A percentile compares a stretch with the other conserved stretches of the same genome.
phyloP scores from a whole-genome alignment of 179 eudicot species.

The Silene noctiflora region DNA sequence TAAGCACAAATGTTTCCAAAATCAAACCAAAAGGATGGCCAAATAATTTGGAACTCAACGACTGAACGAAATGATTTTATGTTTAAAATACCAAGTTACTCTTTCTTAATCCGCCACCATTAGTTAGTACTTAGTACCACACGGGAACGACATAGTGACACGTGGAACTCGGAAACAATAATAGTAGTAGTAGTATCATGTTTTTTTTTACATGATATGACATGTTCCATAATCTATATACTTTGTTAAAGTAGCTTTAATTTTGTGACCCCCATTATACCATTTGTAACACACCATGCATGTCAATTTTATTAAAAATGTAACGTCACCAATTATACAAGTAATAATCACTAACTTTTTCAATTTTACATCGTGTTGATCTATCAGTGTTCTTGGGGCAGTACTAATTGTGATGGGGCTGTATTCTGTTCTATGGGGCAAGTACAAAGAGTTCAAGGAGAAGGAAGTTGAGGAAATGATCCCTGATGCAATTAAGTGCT shows the following conservation, averaged over 20 bases:
- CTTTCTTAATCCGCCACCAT: too few species aligned
- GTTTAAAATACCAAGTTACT: too few species aligned
- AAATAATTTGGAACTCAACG: too few species aligned
- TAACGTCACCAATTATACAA: not conserved
- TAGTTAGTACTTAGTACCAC: too few species aligned
- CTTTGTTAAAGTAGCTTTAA: slow-evolving; percentile 20
- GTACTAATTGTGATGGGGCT: slow-evolving; percentile 69
- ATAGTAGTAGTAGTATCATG: not conserved
- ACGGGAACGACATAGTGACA: too few species aligned
- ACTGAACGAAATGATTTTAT: too few species aligned
- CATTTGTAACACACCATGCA: not conserved
- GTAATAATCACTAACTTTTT: slow-evolving; percentile 1
- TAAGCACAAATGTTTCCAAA: too few species aligned
- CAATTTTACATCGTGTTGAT: not conserved
- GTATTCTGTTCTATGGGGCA: slow-evolving; percentile 90
- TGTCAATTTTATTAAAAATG: not conserved
- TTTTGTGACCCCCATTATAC: slow-evolving; percentile 6
- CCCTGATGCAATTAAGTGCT: slow-evolving; percentile 46
- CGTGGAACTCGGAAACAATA: too few species aligned
- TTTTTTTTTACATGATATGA: slow-evolving; percentile 4
- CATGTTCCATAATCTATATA: slow-evolving; percentile 14
- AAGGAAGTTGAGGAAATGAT: slow-evolving; percentile 43
- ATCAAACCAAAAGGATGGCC: too few species aligned
- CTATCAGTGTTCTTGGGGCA: slow-evolving; percentile 63
- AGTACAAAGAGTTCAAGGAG: slow-evolving; percentile 76